Evolutionary conservation across 306 rosid genomes (phyloP), one percentile per base, ranked within the genome.

Genomic region (Gillenia trifoliata): DNA sequence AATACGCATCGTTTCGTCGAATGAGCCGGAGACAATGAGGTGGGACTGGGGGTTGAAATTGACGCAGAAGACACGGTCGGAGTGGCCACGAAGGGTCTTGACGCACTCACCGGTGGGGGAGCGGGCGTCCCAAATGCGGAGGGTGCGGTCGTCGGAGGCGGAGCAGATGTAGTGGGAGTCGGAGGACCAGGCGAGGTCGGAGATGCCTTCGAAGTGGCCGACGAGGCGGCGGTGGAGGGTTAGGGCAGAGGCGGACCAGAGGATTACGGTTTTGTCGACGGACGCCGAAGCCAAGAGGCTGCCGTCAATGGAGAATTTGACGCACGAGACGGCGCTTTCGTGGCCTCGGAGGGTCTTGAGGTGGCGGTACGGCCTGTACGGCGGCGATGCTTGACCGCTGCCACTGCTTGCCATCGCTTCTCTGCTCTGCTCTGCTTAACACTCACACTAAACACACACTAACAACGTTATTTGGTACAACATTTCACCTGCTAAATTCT

Each of bases 121-220:
- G 69, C 68, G 85, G 13, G 87, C 96, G 70, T 92, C 96, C 99
- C 99, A 94, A 72, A 90, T 94, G 73, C 96, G 93, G 85, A 94
- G 87, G 50, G 96, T 92, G 31, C 90, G 88, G 59, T 94, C 96
- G 66, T 92, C 96, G 71, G 98, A 91, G 79, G 97, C 94, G 52
- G 98, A 91, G 81, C 98, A 94, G 73, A 94, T 83, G 88, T 94
- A 94, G 84, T 86, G 97, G 17, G 98, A 91, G 60, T 94, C 97
- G 59, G 92, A 94, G 43, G 97, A 92, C 97, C 97, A 90, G 54
- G 95, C 91, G 8, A 94, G 77, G 83, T 94, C 93, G 79, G 88
- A 84, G 75, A 94, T 49, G 47, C 99, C 99, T 0, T 86, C 96
- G 50, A 93, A 85, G 81, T 94, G 96, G 55, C 92, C 97, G 26